A percentile compares a stretch with the other conserved stretches of the same genome.
Conservation (phyloP, 345 rosid species). For the Moricandia moricandioides region DNA sequence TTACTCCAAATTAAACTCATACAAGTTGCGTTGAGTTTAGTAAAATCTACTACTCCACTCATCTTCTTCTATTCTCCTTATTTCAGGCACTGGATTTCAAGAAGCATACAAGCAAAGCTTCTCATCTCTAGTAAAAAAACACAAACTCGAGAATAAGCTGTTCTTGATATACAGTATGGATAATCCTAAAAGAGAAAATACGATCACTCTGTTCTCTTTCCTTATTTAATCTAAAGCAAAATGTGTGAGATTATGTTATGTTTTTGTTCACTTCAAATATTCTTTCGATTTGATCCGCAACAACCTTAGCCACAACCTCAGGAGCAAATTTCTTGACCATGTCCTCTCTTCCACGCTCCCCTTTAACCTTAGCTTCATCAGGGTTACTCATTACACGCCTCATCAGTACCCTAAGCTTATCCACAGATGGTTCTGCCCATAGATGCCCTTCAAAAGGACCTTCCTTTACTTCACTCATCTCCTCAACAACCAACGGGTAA, state of each 20-base stretch:
- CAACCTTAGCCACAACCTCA: conserved; percentile 56
- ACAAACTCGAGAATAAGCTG: conserved; percentile 9
- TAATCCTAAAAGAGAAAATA: conserved; percentile 1
- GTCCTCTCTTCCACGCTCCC: conserved; percentile 63
- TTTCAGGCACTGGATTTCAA: conserved; percentile 89
- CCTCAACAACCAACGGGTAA: conserved; percentile 61
- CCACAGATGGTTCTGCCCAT: conserved; percentile 76
- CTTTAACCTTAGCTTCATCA: conserved; percentile 59
- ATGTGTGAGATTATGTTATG: conserved; percentile 4
- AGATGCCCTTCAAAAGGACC: conserved; percentile 80
- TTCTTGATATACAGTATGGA: conserved; percentile 1
- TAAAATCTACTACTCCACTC: not conserved
- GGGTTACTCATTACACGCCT: conserved; percentile 50
- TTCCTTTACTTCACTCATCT: conserved; percentile 60
- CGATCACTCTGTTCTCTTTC: not conserved
- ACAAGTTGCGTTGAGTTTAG: not conserved
- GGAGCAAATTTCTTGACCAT: conserved; percentile 76
- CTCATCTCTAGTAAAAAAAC: conserved; percentile 48
- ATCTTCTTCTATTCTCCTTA: not conserved
- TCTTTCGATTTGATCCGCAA: conserved; percentile 43
- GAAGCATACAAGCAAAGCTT: conserved; percentile 75
- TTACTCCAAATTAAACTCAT: not conserved
- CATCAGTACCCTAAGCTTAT: conserved; percentile 58
- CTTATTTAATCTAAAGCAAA: not conserved
- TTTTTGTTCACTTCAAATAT: conserved; percentile 36